These are phyloP conservation scores for Macrolepiota dolichaula DNA, from an alignment of 768 basidiomycete species.

Conservation along the genomic window DNA sequence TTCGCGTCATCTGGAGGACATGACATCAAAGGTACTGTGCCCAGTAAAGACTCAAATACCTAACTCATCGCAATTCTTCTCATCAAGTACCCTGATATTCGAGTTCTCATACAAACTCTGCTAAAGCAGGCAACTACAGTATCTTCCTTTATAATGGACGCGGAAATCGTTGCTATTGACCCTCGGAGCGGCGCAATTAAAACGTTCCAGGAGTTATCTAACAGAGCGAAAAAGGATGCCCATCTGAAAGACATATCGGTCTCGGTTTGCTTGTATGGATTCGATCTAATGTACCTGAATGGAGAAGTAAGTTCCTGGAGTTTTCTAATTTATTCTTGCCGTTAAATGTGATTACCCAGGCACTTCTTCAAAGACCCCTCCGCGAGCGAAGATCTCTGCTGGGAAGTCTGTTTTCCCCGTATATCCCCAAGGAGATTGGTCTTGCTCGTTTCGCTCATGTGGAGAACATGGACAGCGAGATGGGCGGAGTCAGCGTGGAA, in stretches of 20 bases:
- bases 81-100: constrained; percentile 77
- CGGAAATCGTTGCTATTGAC: constrained; percentile 88
- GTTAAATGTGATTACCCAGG: constrained; percentile 33
- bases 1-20: constrained; percentile 87
- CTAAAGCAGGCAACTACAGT: constrained; percentile 40
- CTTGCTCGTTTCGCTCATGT: constrained; percentile 72
- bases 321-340: neutral
- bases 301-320: constrained; percentile 52
- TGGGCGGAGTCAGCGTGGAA: constrained; percentile 60
- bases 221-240: constrained; percentile 82
- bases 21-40: constrained; percentile 73
- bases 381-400: constrained; percentile 67
- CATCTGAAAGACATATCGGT: constrained; percentile 70
- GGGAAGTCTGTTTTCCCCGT: constrained; percentile 56
- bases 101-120: constrained; percentile 50
- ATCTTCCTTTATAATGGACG: constrained; percentile 72
- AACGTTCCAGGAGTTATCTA: constrained; percentile 86
- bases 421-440: constrained; percentile 37
- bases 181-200: constrained; percentile 54
- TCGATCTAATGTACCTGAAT: constrained; percentile 87
- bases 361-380: constrained; percentile 65
- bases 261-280: constrained; percentile 79
- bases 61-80: neutral
- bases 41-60: neutral
- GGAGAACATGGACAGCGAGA: constrained; percentile 62